phyloP scores from a whole-genome alignment of 495 filamentous ascomycete genomes.

The Penicillium riverlandense region DNA sequence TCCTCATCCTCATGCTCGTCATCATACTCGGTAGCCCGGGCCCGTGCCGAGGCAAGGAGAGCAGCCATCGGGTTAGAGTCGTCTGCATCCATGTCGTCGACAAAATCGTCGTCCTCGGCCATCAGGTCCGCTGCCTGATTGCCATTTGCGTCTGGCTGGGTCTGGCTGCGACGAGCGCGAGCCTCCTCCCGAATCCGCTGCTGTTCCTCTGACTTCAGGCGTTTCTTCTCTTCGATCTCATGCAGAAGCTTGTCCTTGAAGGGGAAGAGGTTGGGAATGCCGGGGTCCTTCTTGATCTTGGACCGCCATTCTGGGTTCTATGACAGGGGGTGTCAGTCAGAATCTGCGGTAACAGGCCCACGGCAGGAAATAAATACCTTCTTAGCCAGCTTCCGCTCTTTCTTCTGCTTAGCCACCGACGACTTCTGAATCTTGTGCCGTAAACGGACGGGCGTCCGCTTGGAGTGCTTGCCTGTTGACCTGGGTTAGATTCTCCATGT shows the following conservation, averaged over 20 bases:
- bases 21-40: constrained; percentile 78
- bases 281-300: constrained; percentile 90
- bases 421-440: constrained; percentile 96
- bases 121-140: constrained; percentile 30
- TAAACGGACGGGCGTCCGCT: constrained; percentile 79
- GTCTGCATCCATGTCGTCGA: constrained; percentile 47
- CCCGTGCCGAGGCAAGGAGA: constrained; percentile 80
- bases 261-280: constrained; percentile 94
- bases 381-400: constrained; percentile 80
- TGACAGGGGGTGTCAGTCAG: constrained; percentile 4
- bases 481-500: not conserved
- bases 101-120: constrained; percentile 41
- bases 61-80: constrained; percentile 86
- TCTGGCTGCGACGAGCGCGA: constrained; percentile 51
- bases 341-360: not conserved
- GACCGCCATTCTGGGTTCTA: constrained; percentile 91
- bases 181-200: constrained; percentile 61
- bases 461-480: constrained; percentile 78
- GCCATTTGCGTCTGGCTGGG: constrained; percentile 26
- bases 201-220: constrained; percentile 72
- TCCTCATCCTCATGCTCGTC: constrained; percentile 50
- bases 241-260: constrained; percentile 93
- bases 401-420: constrained; percentile 81
- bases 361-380: constrained; percentile 38
- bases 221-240: constrained; percentile 85